These are phyloP conservation scores for Lophium mytilinum DNA, from an alignment of 495 filamentous ascomycete genomes.

Conservation along the genomic window DNA sequence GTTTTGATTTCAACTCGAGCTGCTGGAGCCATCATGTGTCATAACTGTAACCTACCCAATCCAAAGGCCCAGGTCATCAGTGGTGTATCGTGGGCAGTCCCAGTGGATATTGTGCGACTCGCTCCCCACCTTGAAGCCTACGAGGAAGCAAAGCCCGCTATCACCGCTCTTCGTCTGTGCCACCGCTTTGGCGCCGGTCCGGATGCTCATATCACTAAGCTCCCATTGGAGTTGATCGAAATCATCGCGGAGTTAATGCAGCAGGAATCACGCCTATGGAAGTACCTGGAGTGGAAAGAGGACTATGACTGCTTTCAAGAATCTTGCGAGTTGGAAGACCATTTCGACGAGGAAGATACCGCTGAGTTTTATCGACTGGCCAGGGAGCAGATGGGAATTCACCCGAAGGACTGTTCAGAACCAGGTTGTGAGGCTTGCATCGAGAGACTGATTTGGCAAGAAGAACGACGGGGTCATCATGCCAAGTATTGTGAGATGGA, in stretches of 20 bases:
- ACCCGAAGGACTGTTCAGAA: background rate
- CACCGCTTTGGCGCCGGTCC: constrained; percentile 8
- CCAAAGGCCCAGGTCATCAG: background rate
- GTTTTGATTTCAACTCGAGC: too few relatives aligned
- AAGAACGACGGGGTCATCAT: too few relatives aligned
- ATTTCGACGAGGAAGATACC: background rate
- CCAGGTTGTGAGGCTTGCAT: too few relatives aligned
- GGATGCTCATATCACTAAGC: constrained; percentile 5
- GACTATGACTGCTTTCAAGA: background rate
- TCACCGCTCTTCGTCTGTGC: constrained; percentile 3
- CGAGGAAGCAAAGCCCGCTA: background rate
- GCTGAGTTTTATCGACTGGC: background rate
- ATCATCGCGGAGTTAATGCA: constrained; percentile 2
- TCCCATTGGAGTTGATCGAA: constrained; percentile 7
- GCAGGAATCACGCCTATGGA: background rate
- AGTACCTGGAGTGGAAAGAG: background rate
- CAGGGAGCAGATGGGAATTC: background rate
- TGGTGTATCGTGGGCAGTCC: background rate
- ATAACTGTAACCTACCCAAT: too few relatives aligned
- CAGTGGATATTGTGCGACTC: background rate
- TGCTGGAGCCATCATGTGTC: too few relatives aligned
- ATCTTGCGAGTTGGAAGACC: background rate
- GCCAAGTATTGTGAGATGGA: too few relatives aligned
- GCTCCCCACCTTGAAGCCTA: constrained; percentile 2
- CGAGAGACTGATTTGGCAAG: too few relatives aligned